These are phyloP conservation scores for Ophiognomonia clavigignenti-juglandacearum DNA, from an alignment of 2,329 filamentous ascomycete genomes.

Conservation along the genomic window DNA sequence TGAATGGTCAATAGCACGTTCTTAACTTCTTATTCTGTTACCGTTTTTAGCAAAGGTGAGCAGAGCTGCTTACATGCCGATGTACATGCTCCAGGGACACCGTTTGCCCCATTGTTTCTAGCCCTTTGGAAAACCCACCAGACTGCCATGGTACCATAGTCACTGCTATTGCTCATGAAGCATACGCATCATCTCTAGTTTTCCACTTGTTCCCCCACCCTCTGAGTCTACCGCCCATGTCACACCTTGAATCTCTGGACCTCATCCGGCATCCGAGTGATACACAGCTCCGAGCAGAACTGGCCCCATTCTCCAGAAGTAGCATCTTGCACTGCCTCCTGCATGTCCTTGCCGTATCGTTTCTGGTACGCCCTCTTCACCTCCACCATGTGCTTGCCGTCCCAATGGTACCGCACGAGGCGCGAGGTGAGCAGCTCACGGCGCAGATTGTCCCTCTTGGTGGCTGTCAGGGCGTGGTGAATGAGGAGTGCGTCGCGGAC, in stretches of 20 bases:
- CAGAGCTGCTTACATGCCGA: no score
- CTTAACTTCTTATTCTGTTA: no score
- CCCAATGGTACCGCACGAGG: constrained; percentile 89
- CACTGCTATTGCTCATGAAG: no score
- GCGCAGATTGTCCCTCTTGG: constrained; percentile 65
- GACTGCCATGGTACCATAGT: no score
- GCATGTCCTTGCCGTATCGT: constrained; percentile 69
- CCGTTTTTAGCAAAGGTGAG: no score
- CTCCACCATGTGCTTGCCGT: constrained; percentile 71
- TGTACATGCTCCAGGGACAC: no score
- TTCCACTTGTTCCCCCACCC: background rate
- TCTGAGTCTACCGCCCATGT: constrained; percentile 32
- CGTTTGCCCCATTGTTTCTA: no score
- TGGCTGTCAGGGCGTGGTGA: constrained; percentile 79
- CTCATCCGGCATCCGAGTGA: constrained; percentile 55
- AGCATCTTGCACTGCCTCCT: constrained; percentile 73
- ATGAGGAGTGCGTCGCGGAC: constrained; percentile 88
- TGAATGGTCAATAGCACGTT: no score
- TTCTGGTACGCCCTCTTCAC: constrained; percentile 77
- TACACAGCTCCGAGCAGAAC: constrained; percentile 69
- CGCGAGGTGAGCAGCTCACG: constrained; percentile 84
- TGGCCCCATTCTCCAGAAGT: constrained; percentile 72
- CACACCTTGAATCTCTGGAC: constrained; percentile 40
- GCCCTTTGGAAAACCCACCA: no score
- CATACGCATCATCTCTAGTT: no score